phyloP scores from a whole-genome alignment of 2,329 filamentous ascomycete species.

The Cercospora citrullina region DNA sequence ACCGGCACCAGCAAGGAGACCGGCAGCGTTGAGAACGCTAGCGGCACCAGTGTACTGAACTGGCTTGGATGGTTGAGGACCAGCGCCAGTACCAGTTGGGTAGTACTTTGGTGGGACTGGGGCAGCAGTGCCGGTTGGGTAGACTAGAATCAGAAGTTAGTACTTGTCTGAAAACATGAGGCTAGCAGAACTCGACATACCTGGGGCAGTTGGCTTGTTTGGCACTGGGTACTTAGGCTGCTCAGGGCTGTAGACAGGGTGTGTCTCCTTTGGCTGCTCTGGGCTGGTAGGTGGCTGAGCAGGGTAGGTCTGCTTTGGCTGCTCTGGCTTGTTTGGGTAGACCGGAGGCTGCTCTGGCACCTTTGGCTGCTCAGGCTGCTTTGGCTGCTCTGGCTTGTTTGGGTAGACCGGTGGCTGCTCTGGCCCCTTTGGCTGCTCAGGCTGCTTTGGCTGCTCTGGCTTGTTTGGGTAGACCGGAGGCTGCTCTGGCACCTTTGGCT shows the following conservation, averaged over 20 bases:
- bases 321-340: too few relatives aligned
- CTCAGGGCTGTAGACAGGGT: not conserved
- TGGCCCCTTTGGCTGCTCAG: too few relatives aligned
- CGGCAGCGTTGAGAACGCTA: slow-evolving; percentile 25
- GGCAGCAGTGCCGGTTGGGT: slow-evolving; percentile 18
- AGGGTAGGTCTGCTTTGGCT: not conserved
- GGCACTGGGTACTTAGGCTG: not conserved
- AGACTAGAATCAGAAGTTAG: not conserved
- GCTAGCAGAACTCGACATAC: not conserved
- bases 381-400: too few relatives aligned
- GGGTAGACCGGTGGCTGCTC: too few relatives aligned
- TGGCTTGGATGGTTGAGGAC: slow-evolving; percentile 3
- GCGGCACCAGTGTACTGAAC: slow-evolving; percentile 28
- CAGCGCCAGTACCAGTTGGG: slow-evolving; percentile 5
- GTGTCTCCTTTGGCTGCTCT: not conserved
- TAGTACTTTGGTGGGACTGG: slow-evolving; percentile 10
- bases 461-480: too few relatives aligned
- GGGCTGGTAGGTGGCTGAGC: not conserved
- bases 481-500: too few relatives aligned
- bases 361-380: too few relatives aligned
- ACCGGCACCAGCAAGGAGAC: slow-evolving; percentile 29
- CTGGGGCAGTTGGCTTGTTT: slow-evolving; percentile 6
- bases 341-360: too few relatives aligned
- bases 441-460: too few relatives aligned
- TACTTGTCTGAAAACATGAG: not conserved